phyloP scores from a whole-genome alignment of 768 basidiomycete species.

The Lactarius akahatsu region DNA sequence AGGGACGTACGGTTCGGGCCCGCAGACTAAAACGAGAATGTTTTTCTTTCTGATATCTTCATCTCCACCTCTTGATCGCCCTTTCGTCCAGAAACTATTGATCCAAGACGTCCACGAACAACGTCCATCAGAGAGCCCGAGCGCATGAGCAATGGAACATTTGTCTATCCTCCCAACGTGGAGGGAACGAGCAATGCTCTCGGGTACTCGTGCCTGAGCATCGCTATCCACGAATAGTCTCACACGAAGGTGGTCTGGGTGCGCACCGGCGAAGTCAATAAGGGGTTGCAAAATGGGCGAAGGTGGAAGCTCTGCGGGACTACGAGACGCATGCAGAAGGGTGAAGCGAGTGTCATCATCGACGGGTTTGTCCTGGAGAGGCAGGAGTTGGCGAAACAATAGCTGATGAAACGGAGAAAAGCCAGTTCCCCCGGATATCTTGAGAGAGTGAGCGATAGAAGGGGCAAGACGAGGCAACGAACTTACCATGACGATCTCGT shows the following conservation, averaged over 20 bases:
- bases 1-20: constrained; percentile 71
- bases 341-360: constrained; percentile 54
- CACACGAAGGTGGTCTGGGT: constrained; percentile 58
- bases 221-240: constrained; percentile 60
- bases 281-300: constrained; percentile 56
- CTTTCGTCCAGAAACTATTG: constrained; percentile 14
- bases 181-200: constrained; percentile 33
- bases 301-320: constrained; percentile 68
- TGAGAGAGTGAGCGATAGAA: neutral
- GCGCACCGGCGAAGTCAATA: constrained; percentile 42
- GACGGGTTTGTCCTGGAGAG: constrained; percentile 30
- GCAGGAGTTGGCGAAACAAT: constrained; percentile 52
- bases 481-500: constrained; percentile 75
- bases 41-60: constrained; percentile 32
- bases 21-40: constrained; percentile 72
- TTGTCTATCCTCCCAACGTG: constrained; percentile 57
- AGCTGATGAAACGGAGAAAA: constrained; percentile 85
- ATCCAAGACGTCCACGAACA: constrained; percentile 37
- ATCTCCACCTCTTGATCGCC: neutral
- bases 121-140: constrained; percentile 35
- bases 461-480: neutral
- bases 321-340: constrained; percentile 68
- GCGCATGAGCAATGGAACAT: constrained; percentile 44
- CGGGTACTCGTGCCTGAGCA: constrained; percentile 25
- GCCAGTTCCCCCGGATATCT: constrained; percentile 89